These are phyloP conservation scores for Lactarius hengduanensis DNA, from an alignment of 768 basidiomycete species.

Conservation along the genomic window DNA sequence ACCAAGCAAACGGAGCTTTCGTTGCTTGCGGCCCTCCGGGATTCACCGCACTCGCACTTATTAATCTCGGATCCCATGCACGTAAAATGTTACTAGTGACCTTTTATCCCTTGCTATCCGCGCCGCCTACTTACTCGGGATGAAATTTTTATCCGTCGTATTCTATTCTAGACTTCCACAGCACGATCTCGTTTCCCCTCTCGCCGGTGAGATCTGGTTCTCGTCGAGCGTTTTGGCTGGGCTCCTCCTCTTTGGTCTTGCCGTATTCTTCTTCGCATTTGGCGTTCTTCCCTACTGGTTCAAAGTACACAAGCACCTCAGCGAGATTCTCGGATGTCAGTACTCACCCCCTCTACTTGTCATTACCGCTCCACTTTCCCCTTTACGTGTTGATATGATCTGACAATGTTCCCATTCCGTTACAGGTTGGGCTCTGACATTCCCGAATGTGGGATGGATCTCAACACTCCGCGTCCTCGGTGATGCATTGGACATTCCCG, in stretches of 20 bases:
- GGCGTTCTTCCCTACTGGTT: slow-evolving; percentile 48
- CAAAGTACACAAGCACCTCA: slow-evolving; percentile 47
- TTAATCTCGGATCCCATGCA: slow-evolving; percentile 44
- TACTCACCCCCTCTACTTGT: background rate
- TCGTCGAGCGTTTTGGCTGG: slow-evolving; percentile 41
- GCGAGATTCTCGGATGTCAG: slow-evolving; percentile 48
- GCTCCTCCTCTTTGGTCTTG: slow-evolving; percentile 46
- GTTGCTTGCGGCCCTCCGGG: slow-evolving; percentile 50
- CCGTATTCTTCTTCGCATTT: slow-evolving; percentile 48
- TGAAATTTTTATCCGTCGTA: background rate
- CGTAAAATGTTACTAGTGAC: slow-evolving; percentile 37
- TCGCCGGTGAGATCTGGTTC: slow-evolving; percentile 48
- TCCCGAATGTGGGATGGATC: slow-evolving; percentile 52
- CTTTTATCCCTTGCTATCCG: background rate
- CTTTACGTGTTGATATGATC: slow-evolving; percentile 1
- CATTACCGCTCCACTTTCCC: background rate
- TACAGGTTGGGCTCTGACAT: slow-evolving; percentile 46
- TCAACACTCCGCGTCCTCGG: slow-evolving; percentile 42
- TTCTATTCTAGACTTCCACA: slow-evolving; percentile 35
- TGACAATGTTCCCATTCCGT: background rate
- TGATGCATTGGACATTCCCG: slow-evolving; percentile 42
- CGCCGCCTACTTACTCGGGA: background rate
- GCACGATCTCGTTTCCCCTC: slow-evolving; percentile 38
- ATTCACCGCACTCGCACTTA: slow-evolving; percentile 48
- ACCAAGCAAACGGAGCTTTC: slow-evolving; percentile 50